Base-by-base conservation (phyloP, 305 asterid genomes). In the Fraxinus sp. region DNA sequence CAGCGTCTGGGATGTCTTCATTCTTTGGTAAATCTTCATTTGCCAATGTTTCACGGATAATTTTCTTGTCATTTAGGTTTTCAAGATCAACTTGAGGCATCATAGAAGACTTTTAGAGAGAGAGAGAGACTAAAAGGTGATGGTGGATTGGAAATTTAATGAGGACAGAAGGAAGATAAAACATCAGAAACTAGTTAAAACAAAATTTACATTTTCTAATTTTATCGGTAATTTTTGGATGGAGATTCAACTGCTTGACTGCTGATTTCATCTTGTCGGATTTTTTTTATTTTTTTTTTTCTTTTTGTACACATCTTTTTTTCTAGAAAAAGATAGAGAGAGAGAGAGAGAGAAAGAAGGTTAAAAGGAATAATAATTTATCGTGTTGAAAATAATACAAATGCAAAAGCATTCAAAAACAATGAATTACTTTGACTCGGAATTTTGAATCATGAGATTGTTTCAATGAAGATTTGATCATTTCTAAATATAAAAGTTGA, bases 51-150 rank as follows among this genome's bases (percentile, higher is more conserved):
- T 84, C 90, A 82, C 92, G 85, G 32, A 89, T 83, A 72, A 89
- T 79, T 85, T 89, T 93, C 76, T 85, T 52, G 79, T 90, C 94
- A 83, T 13, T 68, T 49, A 85, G 81, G 74, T 88, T 86, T 71
- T 90, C 93, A 39, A 85, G 86, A 89, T 92, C 95, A 57, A 90
- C 90, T 77, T 92, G 93, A 87, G 96, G 91, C 98, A 92, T 93
- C 20, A n/a, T 20, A 9, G 33, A 62, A n/a, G 26, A 5, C 32
- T 39, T 22, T 43, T 35, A 41, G 81, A 66, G 90, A 79, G 37
- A 28, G 32, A 49, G 49, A 79, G 20, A 22, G 77, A 36, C 14
- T 9, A 13, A 49, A 20, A 26, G 59, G 52, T 76, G 71, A 62
- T 49, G 82, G 66, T 36, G 22, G 37, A 6, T 13, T 14, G 37